Evolutionary conservation across 2,329 filamentous ascomycete genomes (phyloP), one percentile per base, ranked within the genome.

Genomic region (Ascochyta koolunga): DNA sequence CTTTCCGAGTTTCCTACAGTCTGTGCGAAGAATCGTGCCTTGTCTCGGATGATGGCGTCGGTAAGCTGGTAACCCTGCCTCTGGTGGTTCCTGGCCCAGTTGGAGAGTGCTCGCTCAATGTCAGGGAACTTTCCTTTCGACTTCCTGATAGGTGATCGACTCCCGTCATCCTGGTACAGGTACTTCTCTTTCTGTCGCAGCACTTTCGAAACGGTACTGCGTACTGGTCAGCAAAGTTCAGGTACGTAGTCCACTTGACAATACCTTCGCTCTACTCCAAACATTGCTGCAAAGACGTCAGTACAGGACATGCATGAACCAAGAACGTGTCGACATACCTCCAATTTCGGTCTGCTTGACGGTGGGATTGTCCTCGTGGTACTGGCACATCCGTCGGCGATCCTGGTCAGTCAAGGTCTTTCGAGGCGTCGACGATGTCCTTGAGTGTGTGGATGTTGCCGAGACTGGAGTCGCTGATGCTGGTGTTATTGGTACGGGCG

Each of bases 271-370:
- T 99, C 95, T 46, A 99, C 95, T 31, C 93, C 93, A 77, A 99
- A 99, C 72, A 92, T 87, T 54, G 88, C 89, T 90, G 64, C 29
- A 49, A 36, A 51, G 54, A 41, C 16, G 67, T 77, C 60, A 80
- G 77, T 64, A 45, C 50, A 37, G 15, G 22, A 22, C 27, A 45
- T 22, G 13, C 19, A 37, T 40, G 10, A 8, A 8, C 27, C 49
- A 41, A 38, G n/a, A 45, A 29, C 9, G 19, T 39, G 11, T 35
- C 37, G 48, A 73, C 84, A 75, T 80, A 90, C 88, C 84, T 77
- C 95, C 95, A 77, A 99, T 99, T 70, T 98, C 93, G 16, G 92
- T 95, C 78, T 99, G 95, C 77, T 96, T 96, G 39, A 91, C 88
- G 42, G 86, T 88, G 19, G 93, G 95, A 71, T 98, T 88, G 59